Base-by-base conservation (phyloP, 345 rosid species). In the Arabidopsis suecica region DNA sequence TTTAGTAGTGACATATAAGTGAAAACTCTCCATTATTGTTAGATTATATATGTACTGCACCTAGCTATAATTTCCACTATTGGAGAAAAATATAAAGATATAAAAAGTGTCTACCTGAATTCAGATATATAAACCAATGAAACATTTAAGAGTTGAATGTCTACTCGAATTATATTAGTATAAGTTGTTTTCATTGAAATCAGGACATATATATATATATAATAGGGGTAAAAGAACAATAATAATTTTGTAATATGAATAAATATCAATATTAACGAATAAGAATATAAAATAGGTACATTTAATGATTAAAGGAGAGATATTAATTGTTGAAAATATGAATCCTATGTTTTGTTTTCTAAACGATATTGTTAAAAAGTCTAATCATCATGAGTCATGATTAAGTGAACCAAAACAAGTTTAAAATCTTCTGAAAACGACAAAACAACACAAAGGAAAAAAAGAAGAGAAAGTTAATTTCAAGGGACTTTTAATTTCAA, bases 381-480 rank as follows among this genome's bases (percentile, higher is more conserved):
- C 7, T 53, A 63, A 53, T 23, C 68, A 72, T 65, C 41, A 64
- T 49, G 34, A 72, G 3, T 23, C 49, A 32, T 65, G 65, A 65
- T 57, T 57, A 56, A 47, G 25, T 5, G 41, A 36, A 47, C 47
- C 40, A 14, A 37, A 64, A 48, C 53, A 58, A 16, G 51, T 25
- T 74, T 16, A 13, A 45, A 11, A 44, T 45, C 0, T 56, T 3
- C 6, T 36, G 1, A 48, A 22, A 30, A 18, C 49, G 45, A 63
- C 34, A 40, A 57, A 22, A 63, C 28, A 55, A 61, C 36, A 16
- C 6, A 32, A 22, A 30, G 2, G 10, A 61, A 25, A 20, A 12
- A 25, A 12, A 22, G 1, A 50, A 50, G 23, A 25, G 25, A 28
- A 7, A 7, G 5, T 4, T 49, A 7, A 13, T n/a, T 36, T 49